Evolutionary conservation across 2,329 filamentous ascomycete genomes (phyloP).

Genomic region (Colletotrichum navitas): DNA sequence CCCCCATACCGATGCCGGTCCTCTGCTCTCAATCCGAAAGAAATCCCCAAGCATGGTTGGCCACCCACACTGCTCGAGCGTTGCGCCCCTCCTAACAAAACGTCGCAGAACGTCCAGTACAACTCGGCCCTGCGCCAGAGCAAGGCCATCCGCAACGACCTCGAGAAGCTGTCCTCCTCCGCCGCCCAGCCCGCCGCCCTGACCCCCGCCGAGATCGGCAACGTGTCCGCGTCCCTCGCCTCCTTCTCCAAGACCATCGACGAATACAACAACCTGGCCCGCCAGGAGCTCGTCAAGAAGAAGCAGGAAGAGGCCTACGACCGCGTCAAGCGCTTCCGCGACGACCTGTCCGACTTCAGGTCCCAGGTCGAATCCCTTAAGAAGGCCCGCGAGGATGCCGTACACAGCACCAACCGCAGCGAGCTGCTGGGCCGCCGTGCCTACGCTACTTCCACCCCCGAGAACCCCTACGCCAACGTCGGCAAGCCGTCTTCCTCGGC

Average conservation of each 20-base stretch:
- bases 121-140: conserved; percentile 89
- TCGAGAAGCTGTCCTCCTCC: conserved; percentile 75
- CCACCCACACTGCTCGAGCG: not conserved
- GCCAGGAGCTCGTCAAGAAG: conserved; percentile 88
- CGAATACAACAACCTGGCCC: conserved; percentile 88
- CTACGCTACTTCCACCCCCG: conserved; percentile 82
- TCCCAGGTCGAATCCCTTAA: conserved; percentile 83
- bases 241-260: conserved; percentile 90
- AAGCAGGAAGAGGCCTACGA: conserved; percentile 94
- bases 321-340: conserved; percentile 85
- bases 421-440: conserved; percentile 90
- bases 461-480: conserved; percentile 88
- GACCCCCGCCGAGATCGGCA: conserved; percentile 69
- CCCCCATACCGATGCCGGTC: not conserved
- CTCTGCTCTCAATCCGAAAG: not conserved
- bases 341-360: conserved; percentile 84
- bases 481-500: conserved; percentile 48
- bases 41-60: conserved; percentile 28
- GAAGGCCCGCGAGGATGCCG: conserved; percentile 79
- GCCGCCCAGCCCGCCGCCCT: conserved; percentile 71
- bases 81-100: conserved; percentile 46
- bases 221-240: conserved; percentile 82
- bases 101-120: conserved; percentile 81
- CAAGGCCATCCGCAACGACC: conserved; percentile 81
- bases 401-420: conserved; percentile 74